Evolutionary conservation across 2,329 filamentous ascomycete species (phyloP).

Genomic region (Ceratocystis cacaofunesta): DNA sequence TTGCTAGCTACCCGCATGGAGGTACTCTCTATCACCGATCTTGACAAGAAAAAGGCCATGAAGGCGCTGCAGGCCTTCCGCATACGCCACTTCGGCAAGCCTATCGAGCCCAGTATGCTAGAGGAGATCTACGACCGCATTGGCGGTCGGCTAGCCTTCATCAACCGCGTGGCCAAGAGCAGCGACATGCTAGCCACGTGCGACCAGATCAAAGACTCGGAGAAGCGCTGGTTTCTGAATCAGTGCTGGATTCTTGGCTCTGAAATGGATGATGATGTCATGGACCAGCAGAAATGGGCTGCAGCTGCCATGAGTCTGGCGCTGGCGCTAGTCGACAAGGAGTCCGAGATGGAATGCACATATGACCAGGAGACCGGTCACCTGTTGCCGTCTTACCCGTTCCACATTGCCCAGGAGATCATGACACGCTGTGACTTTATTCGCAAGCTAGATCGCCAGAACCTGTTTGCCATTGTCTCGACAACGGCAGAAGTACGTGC

Average conservation of each 20-base stretch:
- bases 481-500: conserved; percentile 74
- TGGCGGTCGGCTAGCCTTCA: conserved; percentile 73
- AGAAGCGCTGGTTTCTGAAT: conserved; percentile 65
- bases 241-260: conserved; percentile 59
- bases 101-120: conserved; percentile 38
- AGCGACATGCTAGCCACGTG: conserved; percentile 66
- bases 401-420: conserved; percentile 74
- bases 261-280: conserved; percentile 89
- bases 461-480: conserved; percentile 80
- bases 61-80: conserved; percentile 66
- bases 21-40: conserved; percentile 69
- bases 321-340: conserved; percentile 73
- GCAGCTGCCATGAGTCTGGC: conserved; percentile 89
- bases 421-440: conserved; percentile 97
- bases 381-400: conserved; percentile 61
- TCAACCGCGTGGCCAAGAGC: conserved; percentile 82
- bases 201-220: conserved; percentile 49
- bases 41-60: conserved; percentile 65
- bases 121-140: conserved; percentile 74
- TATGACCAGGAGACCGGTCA: conserved; percentile 57
- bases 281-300: conserved; percentile 94
- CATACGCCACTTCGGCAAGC: conserved; percentile 57
- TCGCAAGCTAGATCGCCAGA: conserved; percentile 78
- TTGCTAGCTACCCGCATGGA: conserved; percentile 90
- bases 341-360: conserved; percentile 47